phyloP scores from a whole-genome alignment of 2,329 filamentous ascomycete species.

The Trichoderma gracile region DNA sequence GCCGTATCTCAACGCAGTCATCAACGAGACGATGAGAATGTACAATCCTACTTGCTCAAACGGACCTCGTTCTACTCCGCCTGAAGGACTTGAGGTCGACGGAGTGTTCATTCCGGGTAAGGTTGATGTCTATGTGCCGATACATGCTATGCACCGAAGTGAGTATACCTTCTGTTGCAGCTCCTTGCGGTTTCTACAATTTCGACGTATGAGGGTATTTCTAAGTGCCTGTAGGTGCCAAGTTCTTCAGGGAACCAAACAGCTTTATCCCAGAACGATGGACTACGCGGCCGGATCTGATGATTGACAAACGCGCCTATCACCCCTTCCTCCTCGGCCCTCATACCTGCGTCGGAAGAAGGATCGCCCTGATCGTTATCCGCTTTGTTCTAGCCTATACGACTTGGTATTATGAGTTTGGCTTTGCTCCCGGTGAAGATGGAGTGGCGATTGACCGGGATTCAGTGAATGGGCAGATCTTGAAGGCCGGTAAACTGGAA shows the following conservation, averaged over 20 bases:
- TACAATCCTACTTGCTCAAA: slow-evolving; percentile 35
- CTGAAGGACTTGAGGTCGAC: slow-evolving; percentile 33
- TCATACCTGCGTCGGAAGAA: slow-evolving; percentile 25
- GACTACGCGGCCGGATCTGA: slow-evolving; percentile 29
- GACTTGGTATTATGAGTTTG: slow-evolving; percentile 21
- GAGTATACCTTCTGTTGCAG: not conserved
- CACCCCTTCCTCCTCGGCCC: slow-evolving; percentile 23
- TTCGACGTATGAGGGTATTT: not conserved
- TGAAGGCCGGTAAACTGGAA: slow-evolving; percentile 20
- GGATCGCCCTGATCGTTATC: not conserved
- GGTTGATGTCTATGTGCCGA: slow-evolving; percentile 16
- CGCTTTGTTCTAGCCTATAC: slow-evolving; percentile 18
- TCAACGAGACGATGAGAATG: slow-evolving; percentile 37
- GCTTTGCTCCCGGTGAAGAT: slow-evolving; percentile 24
- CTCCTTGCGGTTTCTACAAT: not conserved
- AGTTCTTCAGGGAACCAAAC: slow-evolving; percentile 25
- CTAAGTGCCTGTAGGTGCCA: slow-evolving; percentile 13
- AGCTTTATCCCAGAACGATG: slow-evolving; percentile 33
- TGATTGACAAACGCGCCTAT: slow-evolving; percentile 30
- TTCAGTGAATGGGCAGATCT: not conserved
- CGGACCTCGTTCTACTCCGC: slow-evolving; percentile 32
- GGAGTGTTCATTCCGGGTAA: slow-evolving; percentile 34
- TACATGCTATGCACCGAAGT: slow-evolving; percentile 5
- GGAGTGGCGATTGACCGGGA: slow-evolving; percentile 16
- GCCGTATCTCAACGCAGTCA: slow-evolving; percentile 33